Conservation (phyloP, 768 basidiomycete species). For the Lentinula detonsa region DNA sequence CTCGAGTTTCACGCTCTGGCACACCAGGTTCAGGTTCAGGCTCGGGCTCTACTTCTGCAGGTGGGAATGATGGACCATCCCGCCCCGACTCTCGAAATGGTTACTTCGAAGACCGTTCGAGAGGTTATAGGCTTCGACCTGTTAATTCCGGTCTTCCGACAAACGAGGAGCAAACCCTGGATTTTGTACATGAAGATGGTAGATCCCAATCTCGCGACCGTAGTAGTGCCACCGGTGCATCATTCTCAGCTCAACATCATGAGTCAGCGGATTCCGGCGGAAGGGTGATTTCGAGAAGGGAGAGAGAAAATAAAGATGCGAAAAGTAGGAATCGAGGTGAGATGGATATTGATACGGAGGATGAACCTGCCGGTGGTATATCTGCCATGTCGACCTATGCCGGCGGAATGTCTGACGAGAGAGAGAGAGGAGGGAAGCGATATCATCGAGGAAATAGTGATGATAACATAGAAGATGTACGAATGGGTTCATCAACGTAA, state of each 20-base stretch:
- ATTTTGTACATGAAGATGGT: slow-evolving; percentile 51
- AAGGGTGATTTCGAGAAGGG: slow-evolving; percentile 26
- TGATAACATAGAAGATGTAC: slow-evolving; percentile 24
- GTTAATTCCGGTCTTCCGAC: slow-evolving; percentile 37
- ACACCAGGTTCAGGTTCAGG: slow-evolving; percentile 49
- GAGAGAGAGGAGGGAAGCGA: slow-evolving; percentile 52
- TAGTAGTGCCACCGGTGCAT: slow-evolving; percentile 24
- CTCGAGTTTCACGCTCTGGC: slow-evolving; percentile 44
- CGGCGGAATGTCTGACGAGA: slow-evolving; percentile 27
- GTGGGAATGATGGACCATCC: slow-evolving; percentile 37
- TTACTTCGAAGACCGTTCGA: slow-evolving; percentile 43
- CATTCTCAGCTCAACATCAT: slow-evolving; percentile 28
- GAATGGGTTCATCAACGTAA: slow-evolving; percentile 19
- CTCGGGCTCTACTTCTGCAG: slow-evolving; percentile 31
- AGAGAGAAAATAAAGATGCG: neutral
- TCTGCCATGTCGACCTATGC: slow-evolving; percentile 19
- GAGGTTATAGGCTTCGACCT: slow-evolving; percentile 48
- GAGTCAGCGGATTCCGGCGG: slow-evolving; percentile 27
- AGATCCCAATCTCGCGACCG: slow-evolving; percentile 36
- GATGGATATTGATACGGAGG: slow-evolving; percentile 55
- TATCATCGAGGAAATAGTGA: slow-evolving; percentile 44
- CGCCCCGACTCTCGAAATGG: slow-evolving; percentile 47
- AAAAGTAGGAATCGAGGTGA: slow-evolving; percentile 58
- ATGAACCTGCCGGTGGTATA: slow-evolving; percentile 18
- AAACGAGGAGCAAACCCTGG: slow-evolving; percentile 16